Base-by-base conservation (phyloP, 1,284 basidiomycete species). In the Cutaneotrichosporon mucoides region DNA sequence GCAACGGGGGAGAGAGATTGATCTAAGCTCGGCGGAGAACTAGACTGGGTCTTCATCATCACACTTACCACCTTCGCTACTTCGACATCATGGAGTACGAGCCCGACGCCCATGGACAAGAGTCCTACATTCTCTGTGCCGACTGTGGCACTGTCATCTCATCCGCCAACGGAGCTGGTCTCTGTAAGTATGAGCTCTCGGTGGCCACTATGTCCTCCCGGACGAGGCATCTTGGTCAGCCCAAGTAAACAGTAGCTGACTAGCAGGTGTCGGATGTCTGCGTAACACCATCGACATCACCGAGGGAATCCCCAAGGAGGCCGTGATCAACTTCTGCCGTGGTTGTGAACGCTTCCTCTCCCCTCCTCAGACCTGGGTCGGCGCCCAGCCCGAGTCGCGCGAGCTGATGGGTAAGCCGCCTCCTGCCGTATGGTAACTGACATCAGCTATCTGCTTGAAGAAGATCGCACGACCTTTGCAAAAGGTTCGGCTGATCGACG, bases 231-330 rank as follows among this genome's bases (percentile, higher is more conserved):
- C 88, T 86, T 87, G 72, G 66, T 85, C 78, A 41, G 50, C 55
- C 15, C 34, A 12, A 7, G 4, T 10, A 4, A 5, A n/a, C 13
- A 40, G 38, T 40, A 8, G 33, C 40, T 52, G 10, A 45, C 36
- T 12, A 11, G 13, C 52, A 76, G 73, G 69, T 68, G 71, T 72
- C 46, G 72, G 69, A 51, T 76, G 61, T 56, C 55, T 75, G 16
- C 67, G 70, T 48, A 69, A 66, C 70, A 90, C 89, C 33, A 87
- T 98, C 64, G 95, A 99, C 77, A 96, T 99, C 73, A 98, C 95
- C 8, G 94, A 97, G 76, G 92, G 91, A 12, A 99, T 99, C 52
- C 95, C 95, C 24, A 99, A 99, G 77, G 94, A 98, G 85, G 90
- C 93, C 10, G 88, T 90, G 5, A 83, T 99, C 63, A 91, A 92